Evolutionary conservation across 2,329 filamentous ascomycete species (phyloP).

Genomic region (Sclerotinia glacialis): DNA sequence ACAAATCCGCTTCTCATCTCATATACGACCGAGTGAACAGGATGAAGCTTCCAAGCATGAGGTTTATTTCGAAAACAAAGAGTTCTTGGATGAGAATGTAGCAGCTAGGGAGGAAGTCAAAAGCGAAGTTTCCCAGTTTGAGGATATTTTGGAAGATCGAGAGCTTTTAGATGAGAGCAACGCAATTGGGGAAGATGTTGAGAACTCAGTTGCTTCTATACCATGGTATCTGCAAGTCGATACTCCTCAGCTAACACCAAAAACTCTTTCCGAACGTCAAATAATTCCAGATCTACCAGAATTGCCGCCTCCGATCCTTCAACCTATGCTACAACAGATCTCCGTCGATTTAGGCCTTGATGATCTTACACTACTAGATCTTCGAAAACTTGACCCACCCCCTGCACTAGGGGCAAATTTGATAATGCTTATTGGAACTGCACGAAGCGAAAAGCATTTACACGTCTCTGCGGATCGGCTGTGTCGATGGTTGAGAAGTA

Average conservation of each 20-base stretch:
- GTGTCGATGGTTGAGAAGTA: slow-evolving; percentile 76
- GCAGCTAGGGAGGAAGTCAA: slow-evolving; percentile 1
- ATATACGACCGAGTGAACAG: slow-evolving; percentile 16
- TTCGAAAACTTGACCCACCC: slow-evolving; percentile 80
- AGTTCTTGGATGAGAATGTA: neutral
- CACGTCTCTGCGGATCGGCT: slow-evolving; percentile 89
- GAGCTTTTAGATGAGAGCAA: slow-evolving; percentile 9
- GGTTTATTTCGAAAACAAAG: neutral
- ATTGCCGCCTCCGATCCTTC: slow-evolving; percentile 67
- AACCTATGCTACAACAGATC: slow-evolving; percentile 71
- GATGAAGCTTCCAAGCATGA: neutral
- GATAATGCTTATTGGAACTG: slow-evolving; percentile 89
- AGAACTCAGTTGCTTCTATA: slow-evolving; percentile 37
- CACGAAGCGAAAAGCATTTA: slow-evolving; percentile 87
- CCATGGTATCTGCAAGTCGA: slow-evolving; percentile 89
- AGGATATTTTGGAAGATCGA: neutral
- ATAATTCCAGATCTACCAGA: slow-evolving; percentile 55
- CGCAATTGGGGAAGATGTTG: slow-evolving; percentile 27
- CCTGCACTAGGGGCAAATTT: slow-evolving; percentile 84
- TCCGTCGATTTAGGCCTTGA: slow-evolving; percentile 86
- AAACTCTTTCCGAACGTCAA: slow-evolving; percentile 51
- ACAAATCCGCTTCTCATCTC: slow-evolving; percentile 27
- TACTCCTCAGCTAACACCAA: slow-evolving; percentile 40
- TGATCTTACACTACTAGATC: slow-evolving; percentile 73
- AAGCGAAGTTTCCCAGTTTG: neutral